These are phyloP conservation scores for Erythrobasidium yunnanense DNA, from an alignment of 768 basidiomycete species.

Conservation along the genomic window DNA sequence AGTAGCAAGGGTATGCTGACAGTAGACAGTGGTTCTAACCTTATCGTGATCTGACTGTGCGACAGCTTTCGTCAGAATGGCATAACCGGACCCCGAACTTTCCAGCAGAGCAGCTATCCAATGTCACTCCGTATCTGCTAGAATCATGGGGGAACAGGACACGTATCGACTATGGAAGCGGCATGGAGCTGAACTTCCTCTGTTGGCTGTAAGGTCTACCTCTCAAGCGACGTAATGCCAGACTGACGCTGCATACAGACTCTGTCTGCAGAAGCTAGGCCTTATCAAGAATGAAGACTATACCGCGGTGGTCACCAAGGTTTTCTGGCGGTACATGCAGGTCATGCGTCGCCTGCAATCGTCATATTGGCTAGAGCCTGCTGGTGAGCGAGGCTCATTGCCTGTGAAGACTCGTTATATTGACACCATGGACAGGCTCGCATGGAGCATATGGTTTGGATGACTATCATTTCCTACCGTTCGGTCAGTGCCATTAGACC, in stretches of 20 bases:
- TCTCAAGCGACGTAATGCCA: background rate
- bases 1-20: constrained; percentile 51
- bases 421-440: constrained; percentile 51
- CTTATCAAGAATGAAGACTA: constrained; percentile 52
- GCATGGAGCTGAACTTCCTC: constrained; percentile 95
- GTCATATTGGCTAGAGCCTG: constrained; percentile 93
- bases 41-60: background rate
- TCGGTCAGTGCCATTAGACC: constrained; percentile 32
- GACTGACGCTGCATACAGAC: constrained; percentile 45
- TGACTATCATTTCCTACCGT: constrained; percentile 87
- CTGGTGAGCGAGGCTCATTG: constrained; percentile 39
- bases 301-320: constrained; percentile 60
- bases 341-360: constrained; percentile 78
- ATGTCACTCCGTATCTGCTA: constrained; percentile 67
- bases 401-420: background rate
- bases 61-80: constrained; percentile 51
- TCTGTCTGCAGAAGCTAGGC: constrained; percentile 65
- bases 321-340: constrained; percentile 82
- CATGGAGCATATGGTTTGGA: constrained; percentile 90
- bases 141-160: constrained; percentile 85
- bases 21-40: background rate
- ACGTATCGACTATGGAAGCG: constrained; percentile 96
- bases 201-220: constrained; percentile 72
- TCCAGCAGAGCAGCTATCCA: constrained; percentile 52
- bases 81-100: constrained; percentile 55